Conservation (phyloP, 495 filamentous ascomycete genomes). For the Penicillium mononematosum region DNA sequence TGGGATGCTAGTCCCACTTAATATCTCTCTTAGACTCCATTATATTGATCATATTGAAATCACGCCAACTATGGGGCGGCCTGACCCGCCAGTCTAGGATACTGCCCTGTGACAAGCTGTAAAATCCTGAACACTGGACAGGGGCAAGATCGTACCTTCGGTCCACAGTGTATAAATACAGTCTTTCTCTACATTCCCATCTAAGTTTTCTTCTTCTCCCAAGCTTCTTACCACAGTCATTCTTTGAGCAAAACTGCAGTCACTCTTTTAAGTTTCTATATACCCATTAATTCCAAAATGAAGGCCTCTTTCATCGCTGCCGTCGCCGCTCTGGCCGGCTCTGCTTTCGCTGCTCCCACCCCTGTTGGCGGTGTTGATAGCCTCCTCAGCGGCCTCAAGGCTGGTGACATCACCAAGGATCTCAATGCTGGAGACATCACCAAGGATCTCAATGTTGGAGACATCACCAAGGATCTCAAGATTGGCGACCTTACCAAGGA, state of each 20-base stretch:
- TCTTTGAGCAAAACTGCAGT: constrained; percentile 33
- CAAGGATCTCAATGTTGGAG: constrained; percentile 19
- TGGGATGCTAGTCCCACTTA: constrained; percentile 12
- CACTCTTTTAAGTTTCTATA: constrained; percentile 32
- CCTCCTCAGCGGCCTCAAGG: constrained; percentile 16
- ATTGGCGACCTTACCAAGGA: constrained; percentile 25
- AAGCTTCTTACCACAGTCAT: constrained; percentile 19
- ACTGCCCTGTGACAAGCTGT: not conserved
- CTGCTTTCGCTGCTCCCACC: constrained; percentile 36
- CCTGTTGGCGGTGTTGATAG: constrained; percentile 13
- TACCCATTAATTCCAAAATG: constrained; percentile 34
- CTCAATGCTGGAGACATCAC: constrained; percentile 25
- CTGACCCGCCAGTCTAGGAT: constrained; percentile 22
- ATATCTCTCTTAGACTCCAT: not conserved
- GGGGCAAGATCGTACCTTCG: not conserved
- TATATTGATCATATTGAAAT: not conserved
- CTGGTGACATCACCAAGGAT: constrained; percentile 25
- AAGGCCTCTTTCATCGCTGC: constrained; percentile 38
- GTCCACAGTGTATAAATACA: constrained; percentile 18
- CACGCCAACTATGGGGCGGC: constrained; percentile 9
- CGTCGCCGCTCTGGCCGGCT: constrained; percentile 35
- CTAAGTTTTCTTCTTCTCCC: constrained; percentile 17
- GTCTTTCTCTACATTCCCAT: constrained; percentile 16
- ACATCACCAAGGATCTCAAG: constrained; percentile 5
- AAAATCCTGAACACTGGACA: constrained; percentile 4